A percentile compares a stretch with the other conserved stretches of the same genome.
Evolutionary conservation across 108 stramenopile species (phyloP).

Genomic region (Cyclotella choctawhatcheeana): DNA sequence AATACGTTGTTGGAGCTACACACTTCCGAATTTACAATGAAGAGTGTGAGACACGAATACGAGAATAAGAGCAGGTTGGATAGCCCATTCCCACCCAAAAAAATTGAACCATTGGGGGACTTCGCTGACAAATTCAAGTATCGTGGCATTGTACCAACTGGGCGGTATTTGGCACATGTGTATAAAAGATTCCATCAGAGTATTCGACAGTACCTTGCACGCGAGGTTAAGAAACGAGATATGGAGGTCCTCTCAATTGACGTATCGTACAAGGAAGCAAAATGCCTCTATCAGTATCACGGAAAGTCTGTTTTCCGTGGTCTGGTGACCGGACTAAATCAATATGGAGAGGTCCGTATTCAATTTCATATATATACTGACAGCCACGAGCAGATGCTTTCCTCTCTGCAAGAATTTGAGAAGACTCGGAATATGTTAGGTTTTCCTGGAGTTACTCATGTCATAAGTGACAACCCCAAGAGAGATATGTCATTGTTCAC

Average conservation of each 20-base stretch:
- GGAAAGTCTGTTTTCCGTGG: constrained; percentile 26
- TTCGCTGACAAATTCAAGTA: constrained; percentile 26
- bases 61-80: not conserved
- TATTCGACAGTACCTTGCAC: constrained; percentile 15
- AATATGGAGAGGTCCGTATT: constrained; percentile 30
- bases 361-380: constrained; percentile 39
- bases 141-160: constrained; percentile 28
- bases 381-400: constrained; percentile 34
- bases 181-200: constrained; percentile 20
- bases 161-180: constrained; percentile 22
- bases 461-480: constrained; percentile 34
- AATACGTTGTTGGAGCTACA: constrained; percentile 35
- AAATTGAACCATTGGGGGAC: not conserved
- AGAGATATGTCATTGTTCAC: constrained; percentile 18
- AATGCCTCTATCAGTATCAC: constrained; percentile 22
- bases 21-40: constrained; percentile 6
- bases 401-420: constrained; percentile 22
- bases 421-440: constrained; percentile 10
- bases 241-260: constrained; percentile 16
- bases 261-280: constrained; percentile 35
- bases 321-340: constrained; percentile 31
- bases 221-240: constrained; percentile 42
- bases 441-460: not conserved
- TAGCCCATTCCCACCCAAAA: not conserved
- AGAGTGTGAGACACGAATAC: constrained; percentile 15